Percentiles rank a stretch among this genome's conserved stretches.
phyloP scores from a whole-genome alignment of 106 monocot species.

The Apostasia ramifera region DNA sequence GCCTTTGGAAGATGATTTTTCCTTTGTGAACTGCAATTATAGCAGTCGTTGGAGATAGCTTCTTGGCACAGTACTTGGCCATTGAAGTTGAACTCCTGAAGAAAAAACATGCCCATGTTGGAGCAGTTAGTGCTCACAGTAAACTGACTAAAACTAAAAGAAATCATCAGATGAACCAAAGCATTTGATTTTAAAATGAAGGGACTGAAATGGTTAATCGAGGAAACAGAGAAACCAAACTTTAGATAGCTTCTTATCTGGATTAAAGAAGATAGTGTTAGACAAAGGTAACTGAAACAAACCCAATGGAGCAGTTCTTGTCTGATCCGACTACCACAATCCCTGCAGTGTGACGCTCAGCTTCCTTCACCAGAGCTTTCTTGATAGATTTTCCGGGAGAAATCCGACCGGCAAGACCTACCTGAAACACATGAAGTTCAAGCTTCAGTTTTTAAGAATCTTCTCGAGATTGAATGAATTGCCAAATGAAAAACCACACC shows the following conservation, averaged over 20 bases:
- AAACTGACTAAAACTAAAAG: not conserved
- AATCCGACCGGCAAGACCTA: constrained; percentile 54
- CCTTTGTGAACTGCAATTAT: constrained; percentile 63
- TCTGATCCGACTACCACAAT: constrained; percentile 62
- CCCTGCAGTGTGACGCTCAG: constrained; percentile 36
- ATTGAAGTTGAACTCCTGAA: constrained; percentile 60
- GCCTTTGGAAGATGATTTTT: constrained; percentile 46
- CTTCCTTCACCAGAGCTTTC: constrained; percentile 71
- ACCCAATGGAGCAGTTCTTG: constrained; percentile 57
- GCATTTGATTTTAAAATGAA: no score
- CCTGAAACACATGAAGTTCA: constrained; percentile 23
- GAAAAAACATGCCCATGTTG: constrained; percentile 1
- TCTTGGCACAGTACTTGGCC: constrained; percentile 75
- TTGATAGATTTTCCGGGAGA: constrained; percentile 55
- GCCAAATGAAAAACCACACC: constrained; percentile 17
- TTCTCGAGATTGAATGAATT: not conserved
- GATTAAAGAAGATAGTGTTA: not conserved
- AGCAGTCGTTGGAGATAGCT: constrained; percentile 42
- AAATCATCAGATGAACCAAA: not conserved
- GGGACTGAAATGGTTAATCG: no score
- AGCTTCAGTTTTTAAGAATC: not conserved
- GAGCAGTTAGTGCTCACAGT: no score
- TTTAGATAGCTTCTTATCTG: no score
- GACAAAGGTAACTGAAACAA: not conserved
- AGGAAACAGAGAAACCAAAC: no score